Conservation (phyloP, 106 monocot species). For the Dendrobium officinale region DNA sequence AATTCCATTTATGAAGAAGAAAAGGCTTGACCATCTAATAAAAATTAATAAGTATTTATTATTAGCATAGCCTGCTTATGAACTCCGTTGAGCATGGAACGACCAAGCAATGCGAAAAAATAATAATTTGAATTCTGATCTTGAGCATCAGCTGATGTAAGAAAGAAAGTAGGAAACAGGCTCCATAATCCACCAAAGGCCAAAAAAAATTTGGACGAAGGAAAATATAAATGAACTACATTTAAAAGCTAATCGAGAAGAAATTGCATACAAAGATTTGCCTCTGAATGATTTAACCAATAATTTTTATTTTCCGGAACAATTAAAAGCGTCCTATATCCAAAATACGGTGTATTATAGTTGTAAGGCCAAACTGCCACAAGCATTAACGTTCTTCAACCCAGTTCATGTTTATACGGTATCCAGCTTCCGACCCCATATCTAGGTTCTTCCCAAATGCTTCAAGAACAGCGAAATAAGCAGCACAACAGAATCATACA, state of each 20-base stretch:
- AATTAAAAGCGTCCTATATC: too few species aligned
- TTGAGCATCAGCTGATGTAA: neutral
- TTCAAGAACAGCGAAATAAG: conserved; percentile 4
- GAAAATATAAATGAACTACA: neutral
- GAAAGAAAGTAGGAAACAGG: neutral
- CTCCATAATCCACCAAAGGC: neutral
- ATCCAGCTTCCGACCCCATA: neutral
- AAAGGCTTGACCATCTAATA: neutral
- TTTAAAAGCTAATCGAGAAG: neutral
- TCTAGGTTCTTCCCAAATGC: neutral
- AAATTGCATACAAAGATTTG: neutral
- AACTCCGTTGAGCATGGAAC: neutral
- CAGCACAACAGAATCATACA: neutral
- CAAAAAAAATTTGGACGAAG: neutral
- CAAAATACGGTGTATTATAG: neutral
- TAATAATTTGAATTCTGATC: neutral
- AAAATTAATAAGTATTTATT: neutral
- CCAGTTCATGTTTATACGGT: neutral
- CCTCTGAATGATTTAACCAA: neutral
- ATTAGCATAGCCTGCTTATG: neutral
- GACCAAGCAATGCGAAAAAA: neutral
- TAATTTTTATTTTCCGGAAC: neutral
- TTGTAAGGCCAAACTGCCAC: neutral
- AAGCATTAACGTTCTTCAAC: neutral
- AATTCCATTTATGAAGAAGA: neutral